These are phyloP conservation scores for Sporothrix curviconia DNA, from an alignment of 2,329 filamentous ascomycete species.

Conservation along the genomic window DNA sequence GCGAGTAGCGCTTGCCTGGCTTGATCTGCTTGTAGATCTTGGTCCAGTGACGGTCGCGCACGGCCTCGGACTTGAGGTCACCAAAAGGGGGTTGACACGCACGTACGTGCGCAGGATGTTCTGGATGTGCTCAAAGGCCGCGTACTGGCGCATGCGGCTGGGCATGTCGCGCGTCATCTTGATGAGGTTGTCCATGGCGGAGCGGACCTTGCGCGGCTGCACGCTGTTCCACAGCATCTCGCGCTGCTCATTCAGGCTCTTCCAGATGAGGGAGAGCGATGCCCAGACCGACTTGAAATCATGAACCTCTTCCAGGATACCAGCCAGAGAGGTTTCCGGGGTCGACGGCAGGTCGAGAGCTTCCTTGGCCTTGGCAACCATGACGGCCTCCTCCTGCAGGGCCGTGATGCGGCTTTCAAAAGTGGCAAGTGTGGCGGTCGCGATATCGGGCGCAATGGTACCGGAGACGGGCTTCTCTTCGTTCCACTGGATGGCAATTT, in stretches of 20 bases:
- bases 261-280: conserved; percentile 91
- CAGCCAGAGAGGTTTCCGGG: conserved; percentile 71
- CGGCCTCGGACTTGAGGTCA: conserved; percentile 92
- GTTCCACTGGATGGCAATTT: conserved; percentile 83
- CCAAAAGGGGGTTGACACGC: conserved; percentile 83
- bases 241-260: conserved; percentile 85
- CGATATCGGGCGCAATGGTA: conserved; percentile 82
- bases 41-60: conserved; percentile 92
- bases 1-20: conserved; percentile 87
- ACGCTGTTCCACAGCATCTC: conserved; percentile 94
- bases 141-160: conserved; percentile 96
- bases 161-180: conserved; percentile 99
- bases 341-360: conserved; percentile 82
- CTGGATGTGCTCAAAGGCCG: conserved; percentile 98
- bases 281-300: conserved; percentile 99
- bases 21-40: conserved; percentile 96
- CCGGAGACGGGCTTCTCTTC: conserved; percentile 96
- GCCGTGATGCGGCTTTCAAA: conserved; percentile 83
- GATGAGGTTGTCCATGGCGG: conserved; percentile 82
- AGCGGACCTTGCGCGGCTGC: conserved; percentile 85
- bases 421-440: conserved; percentile 69
- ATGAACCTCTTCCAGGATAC: conserved; percentile 88
- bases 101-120: conserved; percentile 79
- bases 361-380: conserved; percentile 95
- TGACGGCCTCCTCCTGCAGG: conserved; percentile 80